Evolutionary conservation across 2,329 filamentous ascomycete species (phyloP).

Genomic region (Cytospora chrysosperma): DNA sequence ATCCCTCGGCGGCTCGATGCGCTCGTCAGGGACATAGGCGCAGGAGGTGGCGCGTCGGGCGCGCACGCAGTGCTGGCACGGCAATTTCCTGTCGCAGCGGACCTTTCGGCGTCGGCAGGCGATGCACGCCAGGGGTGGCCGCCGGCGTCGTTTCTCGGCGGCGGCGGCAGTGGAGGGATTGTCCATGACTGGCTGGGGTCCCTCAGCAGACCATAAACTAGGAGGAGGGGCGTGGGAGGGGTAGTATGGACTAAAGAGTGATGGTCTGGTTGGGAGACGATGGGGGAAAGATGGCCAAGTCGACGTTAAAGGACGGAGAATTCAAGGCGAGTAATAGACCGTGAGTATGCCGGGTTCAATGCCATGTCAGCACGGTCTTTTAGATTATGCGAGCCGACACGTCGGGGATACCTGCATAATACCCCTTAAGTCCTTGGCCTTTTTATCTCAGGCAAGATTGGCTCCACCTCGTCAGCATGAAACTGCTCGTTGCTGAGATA

Average conservation of each 20-base stretch:
- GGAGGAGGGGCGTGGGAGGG: not conserved
- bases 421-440: not conserved
- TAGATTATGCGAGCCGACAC: not conserved
- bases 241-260: not conserved
- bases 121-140: slow-evolving; percentile 33
- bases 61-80: slow-evolving; percentile 42
- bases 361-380: not conserved
- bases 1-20: slow-evolving; percentile 18
- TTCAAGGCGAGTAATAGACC: not conserved
- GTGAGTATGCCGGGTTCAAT: not conserved
- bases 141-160: slow-evolving; percentile 25
- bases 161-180: not conserved
- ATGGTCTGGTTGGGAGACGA: too few relatives aligned
- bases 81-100: slow-evolving; percentile 41
- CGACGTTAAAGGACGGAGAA: not conserved
- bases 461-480: too few relatives aligned
- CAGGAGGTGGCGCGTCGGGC: slow-evolving; percentile 36
- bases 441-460: not conserved
- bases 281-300: not conserved
- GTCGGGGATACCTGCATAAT: too few relatives aligned
- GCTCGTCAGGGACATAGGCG: slow-evolving; percentile 33
- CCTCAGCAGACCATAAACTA: not conserved
- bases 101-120: slow-evolving; percentile 45
- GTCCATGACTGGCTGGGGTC: not conserved
- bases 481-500: too few relatives aligned